Evolutionary conservation across 148 eudicot species (phyloP).

Genomic region (Fagopyrum homotropicum): DNA sequence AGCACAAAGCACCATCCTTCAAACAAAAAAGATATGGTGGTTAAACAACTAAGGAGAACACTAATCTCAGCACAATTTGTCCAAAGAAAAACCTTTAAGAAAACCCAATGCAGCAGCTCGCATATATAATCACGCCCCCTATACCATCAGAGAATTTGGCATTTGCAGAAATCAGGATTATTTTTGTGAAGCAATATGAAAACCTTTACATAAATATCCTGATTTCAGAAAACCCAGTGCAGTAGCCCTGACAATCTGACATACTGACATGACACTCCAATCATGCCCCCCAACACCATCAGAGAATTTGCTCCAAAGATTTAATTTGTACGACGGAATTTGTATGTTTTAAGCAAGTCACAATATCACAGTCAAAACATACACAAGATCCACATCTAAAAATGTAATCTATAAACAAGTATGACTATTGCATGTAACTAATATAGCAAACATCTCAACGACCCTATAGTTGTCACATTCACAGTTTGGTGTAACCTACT

Average conservation of each 20-base stretch:
- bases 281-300: neutral
- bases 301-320: neutral
- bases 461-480: no score
- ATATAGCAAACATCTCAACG: no score
- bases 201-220: no score
- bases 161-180: neutral
- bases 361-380: neutral
- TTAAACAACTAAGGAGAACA: neutral
- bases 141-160: neutral
- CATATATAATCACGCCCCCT: neutral
- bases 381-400: neutral
- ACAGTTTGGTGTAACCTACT: no score
- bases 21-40: neutral
- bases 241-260: neutral
- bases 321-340: neutral
- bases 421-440: no score
- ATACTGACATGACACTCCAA: neutral
- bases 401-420: neutral
- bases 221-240: neutral
- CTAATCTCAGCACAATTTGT: conserved; percentile 3
- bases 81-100: neutral
- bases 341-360: neutral
- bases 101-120: neutral
- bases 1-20: neutral
- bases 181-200: no score